phyloP scores from a whole-genome alignment of 768 basidiomycete genomes.

The Mycena vulgaris region DNA sequence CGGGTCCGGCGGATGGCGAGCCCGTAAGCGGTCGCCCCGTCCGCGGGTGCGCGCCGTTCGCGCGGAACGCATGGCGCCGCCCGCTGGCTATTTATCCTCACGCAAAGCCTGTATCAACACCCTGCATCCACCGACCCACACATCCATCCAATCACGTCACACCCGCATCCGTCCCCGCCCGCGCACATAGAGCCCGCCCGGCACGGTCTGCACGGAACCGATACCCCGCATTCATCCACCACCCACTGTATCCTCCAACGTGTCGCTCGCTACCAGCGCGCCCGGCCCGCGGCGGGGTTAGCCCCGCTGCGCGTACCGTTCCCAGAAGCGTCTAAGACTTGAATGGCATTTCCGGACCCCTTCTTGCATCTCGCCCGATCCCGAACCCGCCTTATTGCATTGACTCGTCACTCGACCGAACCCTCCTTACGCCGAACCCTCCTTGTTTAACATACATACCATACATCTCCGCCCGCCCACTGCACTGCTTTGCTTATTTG shows the following conservation, averaged over 20 bases:
- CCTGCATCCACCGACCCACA: background rate
- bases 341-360: too few relatives aligned
- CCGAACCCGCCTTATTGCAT: too few relatives aligned
- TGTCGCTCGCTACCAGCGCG: background rate
- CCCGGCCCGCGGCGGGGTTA: background rate
- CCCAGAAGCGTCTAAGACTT: too few relatives aligned
- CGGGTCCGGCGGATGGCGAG: slow-evolving; percentile 35
- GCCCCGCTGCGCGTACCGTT: background rate
- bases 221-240: slow-evolving; percentile 12
- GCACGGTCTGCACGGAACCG: background rate
- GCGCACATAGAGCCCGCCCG: background rate
- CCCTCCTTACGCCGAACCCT: too few relatives aligned
- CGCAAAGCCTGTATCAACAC: background rate
- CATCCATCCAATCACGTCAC: background rate
- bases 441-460: too few relatives aligned
- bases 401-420: too few relatives aligned
- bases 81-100: background rate
- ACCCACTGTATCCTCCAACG: background rate
- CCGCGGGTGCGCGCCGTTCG: background rate
- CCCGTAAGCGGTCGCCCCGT: slow-evolving; percentile 17
- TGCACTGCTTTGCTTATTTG: too few relatives aligned
- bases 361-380: too few relatives aligned
- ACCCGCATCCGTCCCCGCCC: background rate
- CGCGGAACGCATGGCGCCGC: too few relatives aligned
- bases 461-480: too few relatives aligned